Base-by-base conservation (phyloP, 2,329 filamentous ascomycete genomes). In the Colletotrichum sp. region DNA sequence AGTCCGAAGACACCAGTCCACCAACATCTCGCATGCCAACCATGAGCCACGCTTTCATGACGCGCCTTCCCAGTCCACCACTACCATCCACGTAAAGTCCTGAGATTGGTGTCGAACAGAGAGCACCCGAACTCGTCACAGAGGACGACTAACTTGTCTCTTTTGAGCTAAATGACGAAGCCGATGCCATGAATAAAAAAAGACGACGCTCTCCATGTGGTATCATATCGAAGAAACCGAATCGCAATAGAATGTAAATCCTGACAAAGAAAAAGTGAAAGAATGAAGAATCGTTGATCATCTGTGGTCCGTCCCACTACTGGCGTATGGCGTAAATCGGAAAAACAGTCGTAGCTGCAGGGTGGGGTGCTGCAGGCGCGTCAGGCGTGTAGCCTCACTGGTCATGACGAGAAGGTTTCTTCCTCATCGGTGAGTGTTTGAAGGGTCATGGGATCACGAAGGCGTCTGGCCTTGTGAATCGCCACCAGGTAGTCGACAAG, bases 401-500 rank as follows among this genome's bases (percentile, higher is more conserved):
- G 30, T 62, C 39, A 63, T 24, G 36, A 75, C 10, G 36, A 69
- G 26, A 15, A 18, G 28, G 49, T 62, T 13, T 72, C 77, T 67
- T 77, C 77, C 21, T 72, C 77, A 24, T 77, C 64, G 9, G 72
- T 55, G 4, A 69, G 68, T 18, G 72, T 69, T 8, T 71, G 66
- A 18, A 72, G 69, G 7, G 72, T 71, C 39, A 68, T 70, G 15
- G 76, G 77, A 36, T 78, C 72, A 34, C 84, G 83, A 13, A 82
- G 79, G 39, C 84, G 83, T 78, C 82, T 84, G 8, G 86, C 82
- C 32, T 84, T 85, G 79, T 90, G 87, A 21, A 87, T 88, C 66
- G 90, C 89, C 21, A 90, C 84, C 32, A 90, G 85, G 84, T 89
- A 86, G 79, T 90, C 87, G 16, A 91, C 88, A 24, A 92, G 83